Conservation (phyloP, 257 asterid genomes). For the Forsythia suspensa region DNA sequence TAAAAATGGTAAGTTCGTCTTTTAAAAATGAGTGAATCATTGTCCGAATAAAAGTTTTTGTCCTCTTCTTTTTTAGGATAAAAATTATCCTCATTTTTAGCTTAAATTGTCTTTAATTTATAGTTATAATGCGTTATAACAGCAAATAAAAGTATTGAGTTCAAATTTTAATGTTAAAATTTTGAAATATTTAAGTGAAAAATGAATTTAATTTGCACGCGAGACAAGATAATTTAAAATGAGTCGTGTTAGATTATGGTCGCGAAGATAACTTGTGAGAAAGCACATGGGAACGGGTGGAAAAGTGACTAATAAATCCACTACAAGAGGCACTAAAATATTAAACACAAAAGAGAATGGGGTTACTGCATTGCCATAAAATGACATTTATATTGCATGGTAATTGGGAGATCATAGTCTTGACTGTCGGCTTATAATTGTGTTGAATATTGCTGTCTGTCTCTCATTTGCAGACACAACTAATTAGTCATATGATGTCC, state of each 20-base stretch:
- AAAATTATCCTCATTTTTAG: too few species aligned
- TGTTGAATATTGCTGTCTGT: not conserved
- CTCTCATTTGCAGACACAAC: not conserved
- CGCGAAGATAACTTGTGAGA: not conserved
- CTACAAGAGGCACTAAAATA: not conserved
- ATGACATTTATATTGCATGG: not conserved
- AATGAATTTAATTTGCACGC: not conserved
- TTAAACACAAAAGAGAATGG: not conserved
- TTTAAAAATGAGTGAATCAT: too few species aligned
- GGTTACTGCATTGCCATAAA: not conserved
- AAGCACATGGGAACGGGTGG: conserved; percentile 1
- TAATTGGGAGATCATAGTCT: not conserved
- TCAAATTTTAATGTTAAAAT: too few species aligned
- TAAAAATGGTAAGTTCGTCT: too few species aligned
- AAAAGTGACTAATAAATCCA: not conserved
- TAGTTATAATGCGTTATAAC: too few species aligned
- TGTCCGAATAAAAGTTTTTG: too few species aligned
- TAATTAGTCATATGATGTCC: not conserved
- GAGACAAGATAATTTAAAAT: not conserved
- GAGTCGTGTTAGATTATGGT: not conserved
- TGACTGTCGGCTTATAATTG: not conserved
- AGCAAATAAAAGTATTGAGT: too few species aligned
- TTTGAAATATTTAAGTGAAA: too few species aligned
- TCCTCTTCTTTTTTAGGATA: too few species aligned
- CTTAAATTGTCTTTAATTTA: too few species aligned